A percentile compares a stretch with the other conserved stretches of the same genome.
phyloP scores from a whole-genome alignment of 2,329 filamentous ascomycete species.

The Arthroderma sp. region DNA sequence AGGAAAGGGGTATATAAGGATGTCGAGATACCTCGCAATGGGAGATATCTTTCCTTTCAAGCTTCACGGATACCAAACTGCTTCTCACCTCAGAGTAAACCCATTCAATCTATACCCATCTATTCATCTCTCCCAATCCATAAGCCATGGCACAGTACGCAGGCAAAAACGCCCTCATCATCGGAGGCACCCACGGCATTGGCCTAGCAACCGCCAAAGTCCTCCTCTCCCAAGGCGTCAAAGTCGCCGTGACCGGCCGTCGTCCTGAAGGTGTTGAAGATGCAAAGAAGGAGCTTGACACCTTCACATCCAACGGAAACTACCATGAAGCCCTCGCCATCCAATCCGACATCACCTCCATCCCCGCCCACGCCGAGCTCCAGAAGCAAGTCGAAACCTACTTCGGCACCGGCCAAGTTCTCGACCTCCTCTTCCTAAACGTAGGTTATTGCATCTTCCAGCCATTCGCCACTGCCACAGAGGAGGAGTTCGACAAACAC shows the following conservation, averaged over 20 bases:
- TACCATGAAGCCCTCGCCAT: slow-evolving; percentile 1
- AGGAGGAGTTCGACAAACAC: slow-evolving; percentile 4
- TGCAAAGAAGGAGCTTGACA: slow-evolving; percentile 5
- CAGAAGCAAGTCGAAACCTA: slow-evolving; percentile 1
- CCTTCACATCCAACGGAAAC: neutral
- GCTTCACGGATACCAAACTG: neutral
- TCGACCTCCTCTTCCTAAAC: slow-evolving; percentile 10
- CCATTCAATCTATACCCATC: neutral
- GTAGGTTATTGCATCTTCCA: slow-evolving; percentile 4
- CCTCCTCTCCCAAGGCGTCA: slow-evolving; percentile 25
- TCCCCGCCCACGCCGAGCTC: slow-evolving; percentile 2
- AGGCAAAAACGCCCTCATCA: slow-evolving; percentile 28
- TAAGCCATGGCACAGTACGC: slow-evolving; percentile 3
- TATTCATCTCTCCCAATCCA: neutral
- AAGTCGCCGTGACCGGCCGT: slow-evolving; percentile 27
- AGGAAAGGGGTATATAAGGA: neutral
- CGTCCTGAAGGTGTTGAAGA: slow-evolving; percentile 6
- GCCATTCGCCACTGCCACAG: slow-evolving; percentile 1
- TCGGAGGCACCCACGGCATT: slow-evolving; percentile 30
- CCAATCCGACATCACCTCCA: slow-evolving; percentile 8
- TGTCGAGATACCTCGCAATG: neutral
- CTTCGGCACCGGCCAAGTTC: neutral
- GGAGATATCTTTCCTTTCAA: neutral
- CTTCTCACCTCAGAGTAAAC: neutral
- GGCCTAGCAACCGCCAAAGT: slow-evolving; percentile 27